Conservation (phyloP, 75 land plant genomes). For the Pinus tabuliformis region DNA sequence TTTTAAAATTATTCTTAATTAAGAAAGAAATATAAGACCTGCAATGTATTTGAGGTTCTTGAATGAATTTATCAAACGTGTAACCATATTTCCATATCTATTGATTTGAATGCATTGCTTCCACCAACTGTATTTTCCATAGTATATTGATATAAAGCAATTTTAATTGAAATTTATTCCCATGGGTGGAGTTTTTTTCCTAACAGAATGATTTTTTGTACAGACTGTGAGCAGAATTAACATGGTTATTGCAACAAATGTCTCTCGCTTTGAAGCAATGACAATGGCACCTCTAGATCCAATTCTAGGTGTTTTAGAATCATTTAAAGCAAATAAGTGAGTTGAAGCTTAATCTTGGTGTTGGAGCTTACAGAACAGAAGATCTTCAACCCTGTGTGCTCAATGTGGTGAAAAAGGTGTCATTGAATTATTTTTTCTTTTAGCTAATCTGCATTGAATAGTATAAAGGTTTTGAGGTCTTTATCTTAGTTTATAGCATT, state of each 20-base stretch:
- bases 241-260: slow-evolving; percentile 71
- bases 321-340: slow-evolving; percentile 79
- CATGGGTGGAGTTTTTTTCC: too few relatives aligned
- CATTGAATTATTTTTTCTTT: not conserved
- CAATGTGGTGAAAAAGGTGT: slow-evolving; percentile 94
- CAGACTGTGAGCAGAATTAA: slow-evolving; percentile 44
- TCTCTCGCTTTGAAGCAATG: slow-evolving; percentile 86
- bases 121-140: too few relatives aligned
- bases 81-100: too few relatives aligned
- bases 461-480: not conserved
- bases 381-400: slow-evolving; percentile 97
- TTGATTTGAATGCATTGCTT: too few relatives aligned
- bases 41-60: too few relatives aligned
- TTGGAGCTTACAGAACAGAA: slow-evolving; percentile 97
- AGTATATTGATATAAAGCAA: too few relatives aligned
- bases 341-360: slow-evolving; percentile 90
- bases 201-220: too few relatives aligned
- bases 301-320: slow-evolving; percentile 95
- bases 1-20: too few relatives aligned
- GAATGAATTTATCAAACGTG: too few relatives aligned
- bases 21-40: too few relatives aligned
- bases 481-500: not conserved
- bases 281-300: slow-evolving; percentile 99
- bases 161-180: too few relatives aligned
- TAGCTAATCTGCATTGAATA: not conserved